These are phyloP conservation scores for Dovyalis caffra DNA, from an alignment of 345 rosid genomes.

Conservation along the genomic window DNA sequence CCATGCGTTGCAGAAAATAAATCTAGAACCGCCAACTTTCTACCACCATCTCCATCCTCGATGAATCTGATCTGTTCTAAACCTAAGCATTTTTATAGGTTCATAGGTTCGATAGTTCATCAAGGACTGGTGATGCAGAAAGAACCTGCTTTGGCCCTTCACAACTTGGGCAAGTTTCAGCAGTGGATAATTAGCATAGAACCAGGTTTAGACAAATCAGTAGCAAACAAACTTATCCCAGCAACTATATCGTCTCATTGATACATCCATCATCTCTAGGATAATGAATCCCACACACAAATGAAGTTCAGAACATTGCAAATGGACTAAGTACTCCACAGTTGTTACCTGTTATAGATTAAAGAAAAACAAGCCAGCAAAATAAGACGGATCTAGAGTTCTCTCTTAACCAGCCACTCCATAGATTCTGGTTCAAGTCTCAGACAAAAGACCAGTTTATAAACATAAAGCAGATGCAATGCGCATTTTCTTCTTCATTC, in stretches of 20 bases:
- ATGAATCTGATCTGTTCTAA: no score
- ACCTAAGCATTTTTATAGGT: no score
- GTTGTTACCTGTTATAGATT: conserved; percentile 10
- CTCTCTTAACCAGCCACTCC: neutral
- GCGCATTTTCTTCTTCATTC: conserved; percentile 92
- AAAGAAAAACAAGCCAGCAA: conserved; percentile 23
- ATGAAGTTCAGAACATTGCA: conserved; percentile 12
- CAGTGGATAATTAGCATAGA: neutral
- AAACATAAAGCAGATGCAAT: conserved; percentile 95
- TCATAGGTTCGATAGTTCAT: no score
- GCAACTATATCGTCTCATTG: neutral
- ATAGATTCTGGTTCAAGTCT: conserved; percentile 13
- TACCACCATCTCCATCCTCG: no score
- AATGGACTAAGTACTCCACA: neutral
- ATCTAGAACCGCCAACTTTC: neutral
- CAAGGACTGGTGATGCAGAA: neutral
- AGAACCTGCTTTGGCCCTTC: neutral
- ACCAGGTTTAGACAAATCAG: neutral
- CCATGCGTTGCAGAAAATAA: neutral
- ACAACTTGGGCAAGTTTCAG: neutral
- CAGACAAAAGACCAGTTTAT: conserved; percentile 96
- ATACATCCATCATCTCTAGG: conserved; percentile 4
- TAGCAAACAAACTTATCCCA: neutral
- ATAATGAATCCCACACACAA: neutral
- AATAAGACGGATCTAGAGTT: conserved; percentile 10